Percentiles rank a stretch among this genome's conserved stretches.
Conservation (phyloP, 2,329 filamentous ascomycete species). For the Trichoderma oligosporum region DNA sequence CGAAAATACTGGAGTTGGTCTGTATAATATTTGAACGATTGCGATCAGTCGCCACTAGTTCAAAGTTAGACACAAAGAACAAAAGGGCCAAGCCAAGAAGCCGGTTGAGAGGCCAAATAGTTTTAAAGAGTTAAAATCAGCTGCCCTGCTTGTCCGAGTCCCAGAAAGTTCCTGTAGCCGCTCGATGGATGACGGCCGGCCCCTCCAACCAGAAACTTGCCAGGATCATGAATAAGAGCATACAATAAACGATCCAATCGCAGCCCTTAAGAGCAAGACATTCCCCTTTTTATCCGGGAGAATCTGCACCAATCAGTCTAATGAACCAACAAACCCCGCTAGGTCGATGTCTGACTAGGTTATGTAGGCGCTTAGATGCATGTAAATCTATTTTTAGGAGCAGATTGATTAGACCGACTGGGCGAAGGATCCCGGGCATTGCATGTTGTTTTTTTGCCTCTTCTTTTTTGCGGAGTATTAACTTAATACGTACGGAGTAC, state of each 20-base stretch:
- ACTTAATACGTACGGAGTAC: no score
- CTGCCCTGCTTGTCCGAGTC: background rate
- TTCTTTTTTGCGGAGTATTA: background rate
- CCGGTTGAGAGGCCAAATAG: no score
- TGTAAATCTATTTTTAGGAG: slow-evolving; percentile 10
- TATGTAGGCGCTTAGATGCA: slow-evolving; percentile 15
- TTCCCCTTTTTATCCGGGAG: background rate
- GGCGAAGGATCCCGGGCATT: background rate
- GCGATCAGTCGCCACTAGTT: no score
- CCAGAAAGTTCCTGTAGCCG: background rate
- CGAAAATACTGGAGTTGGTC: no score
- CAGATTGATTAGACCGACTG: background rate
- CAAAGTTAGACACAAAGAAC: no score
- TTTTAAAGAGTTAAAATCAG: no score
- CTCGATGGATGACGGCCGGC: background rate
- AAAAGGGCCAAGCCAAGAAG: background rate
- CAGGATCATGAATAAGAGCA: background rate
- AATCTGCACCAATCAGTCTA: background rate
- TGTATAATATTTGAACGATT: no score
- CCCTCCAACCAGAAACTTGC: background rate
- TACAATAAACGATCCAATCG: slow-evolving; percentile 1
- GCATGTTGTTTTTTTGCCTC: background rate
- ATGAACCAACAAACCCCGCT: background rate
- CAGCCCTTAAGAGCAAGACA: background rate
- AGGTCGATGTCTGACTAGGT: slow-evolving; percentile 6